phyloP scores from a whole-genome alignment of 441 rosid genomes.

The Populus trichocarpa region DNA sequence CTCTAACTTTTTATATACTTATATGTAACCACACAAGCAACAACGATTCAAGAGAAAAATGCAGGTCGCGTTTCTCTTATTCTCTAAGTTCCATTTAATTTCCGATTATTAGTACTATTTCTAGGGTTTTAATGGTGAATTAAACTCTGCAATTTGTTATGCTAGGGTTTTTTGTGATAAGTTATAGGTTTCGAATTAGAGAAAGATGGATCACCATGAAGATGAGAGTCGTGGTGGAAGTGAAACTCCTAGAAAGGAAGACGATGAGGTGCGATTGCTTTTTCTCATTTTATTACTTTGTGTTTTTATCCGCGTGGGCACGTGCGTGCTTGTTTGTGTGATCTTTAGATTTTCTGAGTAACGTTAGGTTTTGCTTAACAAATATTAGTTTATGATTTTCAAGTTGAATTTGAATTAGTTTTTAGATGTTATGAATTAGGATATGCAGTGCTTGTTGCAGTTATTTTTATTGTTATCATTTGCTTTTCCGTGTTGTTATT shows the following conservation, averaged over 20 bases:
- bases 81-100: neutral
- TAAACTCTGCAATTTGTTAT: neutral
- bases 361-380: neutral
- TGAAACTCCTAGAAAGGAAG: slow-evolving; percentile 57
- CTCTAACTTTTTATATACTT: neutral
- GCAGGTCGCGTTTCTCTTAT: neutral
- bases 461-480: neutral
- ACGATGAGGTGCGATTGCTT: slow-evolving; percentile 61
- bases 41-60: neutral
- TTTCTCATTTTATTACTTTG: neutral
- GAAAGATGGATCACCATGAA: slow-evolving; percentile 65
- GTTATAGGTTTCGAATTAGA: neutral
- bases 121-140: neutral
- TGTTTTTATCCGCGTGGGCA: neutral
- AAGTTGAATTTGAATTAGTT: neutral
- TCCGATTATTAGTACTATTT: neutral
- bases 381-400: neutral
- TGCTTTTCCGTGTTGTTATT: neutral
- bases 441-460: neutral
- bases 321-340: neutral
- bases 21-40: neutral
- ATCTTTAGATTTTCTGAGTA: neutral
- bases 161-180: neutral
- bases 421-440: neutral
- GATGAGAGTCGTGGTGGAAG: slow-evolving; percentile 50